Percentiles rank a stretch among this genome's conserved stretches.
These are phyloP conservation scores for Umbelopsis vinacea DNA, from an alignment of 192 early-diverging fungal genomes.

Conservation along the genomic window DNA sequence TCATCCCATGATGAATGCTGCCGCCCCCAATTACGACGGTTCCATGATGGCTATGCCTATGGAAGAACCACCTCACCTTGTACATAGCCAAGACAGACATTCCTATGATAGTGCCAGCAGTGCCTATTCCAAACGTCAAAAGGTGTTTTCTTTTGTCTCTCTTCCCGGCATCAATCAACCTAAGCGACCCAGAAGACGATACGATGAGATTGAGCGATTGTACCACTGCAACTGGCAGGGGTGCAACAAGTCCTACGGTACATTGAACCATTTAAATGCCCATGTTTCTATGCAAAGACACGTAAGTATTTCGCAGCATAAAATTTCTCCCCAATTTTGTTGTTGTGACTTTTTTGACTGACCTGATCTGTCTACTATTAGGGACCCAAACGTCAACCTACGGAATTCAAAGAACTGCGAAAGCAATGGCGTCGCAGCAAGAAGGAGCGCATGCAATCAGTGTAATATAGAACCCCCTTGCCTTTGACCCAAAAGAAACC, in stretches of 20 bases:
- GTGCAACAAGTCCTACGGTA: conserved; percentile 67
- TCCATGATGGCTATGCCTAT: conserved; percentile 17
- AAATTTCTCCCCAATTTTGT: too few relatives aligned
- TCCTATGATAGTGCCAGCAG: conserved; percentile 17
- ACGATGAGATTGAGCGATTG: conserved; percentile 69
- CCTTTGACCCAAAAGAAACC: too few relatives aligned
- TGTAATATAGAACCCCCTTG: conserved; percentile 26
- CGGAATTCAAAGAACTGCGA: conserved; percentile 63
- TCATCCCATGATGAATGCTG: conserved; percentile 19
- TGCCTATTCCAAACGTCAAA: conserved; percentile 34
- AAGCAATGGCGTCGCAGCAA: conserved; percentile 62
- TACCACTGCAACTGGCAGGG: conserved; percentile 61
- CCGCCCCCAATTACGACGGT: conserved; percentile 5
- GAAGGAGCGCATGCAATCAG: conserved; percentile 40
- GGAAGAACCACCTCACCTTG: conserved; percentile 6
- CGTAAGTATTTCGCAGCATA: too few relatives aligned
- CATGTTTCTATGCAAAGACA: conserved; percentile 73
- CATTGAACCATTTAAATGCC: conserved; percentile 70
- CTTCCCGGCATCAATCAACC: conserved; percentile 58
- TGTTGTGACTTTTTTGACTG: too few relatives aligned
- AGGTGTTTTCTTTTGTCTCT: conserved; percentile 58
- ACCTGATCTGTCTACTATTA: background rate
- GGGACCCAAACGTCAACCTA: conserved; percentile 37
- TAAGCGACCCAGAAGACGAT: conserved; percentile 62
- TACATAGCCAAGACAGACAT: conserved; percentile 19